A percentile compares a stretch with the other conserved stretches of the same genome.
Conservation (phyloP, 257 asterid species). For the Fraxinus anomala region DNA sequence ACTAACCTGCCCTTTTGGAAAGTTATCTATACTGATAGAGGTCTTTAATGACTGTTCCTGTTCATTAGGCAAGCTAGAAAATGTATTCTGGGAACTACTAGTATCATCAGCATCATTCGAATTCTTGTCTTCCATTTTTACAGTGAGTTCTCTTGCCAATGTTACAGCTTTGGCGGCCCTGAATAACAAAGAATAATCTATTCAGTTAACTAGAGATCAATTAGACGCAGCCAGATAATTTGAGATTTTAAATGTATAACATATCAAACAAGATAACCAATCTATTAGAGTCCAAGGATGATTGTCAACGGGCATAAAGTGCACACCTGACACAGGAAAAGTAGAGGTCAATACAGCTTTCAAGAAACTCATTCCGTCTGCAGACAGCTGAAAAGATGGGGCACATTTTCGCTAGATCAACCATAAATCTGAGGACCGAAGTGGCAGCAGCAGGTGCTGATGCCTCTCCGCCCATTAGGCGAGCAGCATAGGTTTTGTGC, state of each 20-base stretch:
- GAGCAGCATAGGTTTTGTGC: conserved; percentile 99
- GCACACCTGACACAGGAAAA: conserved; percentile 93
- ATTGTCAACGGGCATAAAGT: too few species aligned
- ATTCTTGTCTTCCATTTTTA: conserved; percentile 65
- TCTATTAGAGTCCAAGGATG: too few species aligned
- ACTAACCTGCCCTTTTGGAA: conserved; percentile 76
- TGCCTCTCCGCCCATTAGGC: conserved; percentile 99
- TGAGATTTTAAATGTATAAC: background rate
- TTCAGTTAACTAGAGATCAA: conserved; percentile 24
- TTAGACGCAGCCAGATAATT: conserved; percentile 20
- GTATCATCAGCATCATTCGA: conserved; percentile 74
- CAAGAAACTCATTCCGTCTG: conserved; percentile 90
- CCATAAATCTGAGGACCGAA: conserved; percentile 97
- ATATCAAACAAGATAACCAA: too few species aligned
- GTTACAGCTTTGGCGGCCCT: conserved; percentile 98
- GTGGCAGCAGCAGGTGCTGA: conserved; percentile 99
- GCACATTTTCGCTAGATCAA: conserved; percentile 98
- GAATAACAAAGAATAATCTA: conserved; percentile 24
- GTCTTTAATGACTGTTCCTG: conserved; percentile 76
- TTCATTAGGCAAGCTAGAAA: conserved; percentile 91
- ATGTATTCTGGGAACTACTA: conserved; percentile 82
- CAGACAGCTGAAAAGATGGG: conserved; percentile 87
- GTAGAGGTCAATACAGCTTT: conserved; percentile 89
- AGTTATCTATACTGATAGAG: conserved; percentile 82
- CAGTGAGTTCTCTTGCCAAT: conserved; percentile 79